phyloP scores from a whole-genome alignment of 2,329 filamentous ascomycete species.

The Colletotrichum camelliae region DNA sequence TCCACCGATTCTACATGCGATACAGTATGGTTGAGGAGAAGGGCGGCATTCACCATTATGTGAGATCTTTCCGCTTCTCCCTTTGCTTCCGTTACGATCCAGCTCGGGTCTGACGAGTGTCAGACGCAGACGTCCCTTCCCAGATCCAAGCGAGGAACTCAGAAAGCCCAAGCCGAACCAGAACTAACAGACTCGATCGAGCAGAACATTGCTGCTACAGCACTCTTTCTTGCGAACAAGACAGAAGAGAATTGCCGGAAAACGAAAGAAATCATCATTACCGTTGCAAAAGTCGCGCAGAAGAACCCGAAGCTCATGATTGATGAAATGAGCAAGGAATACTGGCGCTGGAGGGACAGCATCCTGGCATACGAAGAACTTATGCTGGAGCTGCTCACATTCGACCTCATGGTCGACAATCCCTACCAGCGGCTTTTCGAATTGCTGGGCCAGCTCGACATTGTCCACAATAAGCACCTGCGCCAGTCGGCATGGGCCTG shows the following conservation, averaged over 20 bases:
- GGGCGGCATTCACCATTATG: conserved; percentile 86
- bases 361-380: conserved; percentile 92
- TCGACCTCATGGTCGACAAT: conserved; percentile 89
- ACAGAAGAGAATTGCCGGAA: conserved; percentile 97
- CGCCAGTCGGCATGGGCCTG: conserved; percentile 93
- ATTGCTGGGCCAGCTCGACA: conserved; percentile 73
- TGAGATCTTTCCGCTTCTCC: conserved; percentile 47
- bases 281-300: conserved; percentile 91
- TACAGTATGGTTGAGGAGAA: conserved; percentile 79
- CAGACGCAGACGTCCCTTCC: conserved; percentile 13
- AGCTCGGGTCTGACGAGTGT: conserved; percentile 8
- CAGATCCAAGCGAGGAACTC: conserved; percentile 12
- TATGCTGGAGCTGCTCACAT: conserved; percentile 89
- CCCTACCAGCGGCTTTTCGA: conserved; percentile 87
- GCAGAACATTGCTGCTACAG: conserved; percentile 84
- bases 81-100: not conserved
- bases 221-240: conserved; percentile 94
- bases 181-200: conserved; percentile 19
- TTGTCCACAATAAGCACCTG: conserved; percentile 81
- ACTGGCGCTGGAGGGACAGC: conserved; percentile 96
- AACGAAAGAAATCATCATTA: conserved; percentile 92
- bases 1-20: conserved; percentile 96
- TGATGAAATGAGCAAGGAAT: conserved; percentile 97
- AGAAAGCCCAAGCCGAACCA: conserved; percentile 2
- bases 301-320: conserved; percentile 90